Evolutionary conservation across 768 basidiomycete genomes (phyloP).

Genomic region (Leccinum variicolor): DNA sequence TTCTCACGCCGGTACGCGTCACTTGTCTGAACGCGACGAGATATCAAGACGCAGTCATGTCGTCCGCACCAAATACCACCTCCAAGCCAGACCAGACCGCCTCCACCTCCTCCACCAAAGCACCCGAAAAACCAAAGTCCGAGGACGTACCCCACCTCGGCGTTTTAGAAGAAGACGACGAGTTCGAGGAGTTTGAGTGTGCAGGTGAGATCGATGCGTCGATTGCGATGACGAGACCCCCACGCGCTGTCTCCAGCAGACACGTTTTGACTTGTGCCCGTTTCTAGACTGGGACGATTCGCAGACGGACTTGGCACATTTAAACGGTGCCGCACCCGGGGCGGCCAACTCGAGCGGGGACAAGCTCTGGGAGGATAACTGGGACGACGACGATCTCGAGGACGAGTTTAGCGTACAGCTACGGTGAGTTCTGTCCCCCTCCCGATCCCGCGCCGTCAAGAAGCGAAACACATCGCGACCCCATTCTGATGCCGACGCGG

Average conservation of each 20-base stretch:
- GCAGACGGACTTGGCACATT: slow-evolving; percentile 76
- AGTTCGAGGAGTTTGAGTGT: slow-evolving; percentile 90
- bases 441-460: background rate
- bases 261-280: background rate
- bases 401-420: slow-evolving; percentile 96
- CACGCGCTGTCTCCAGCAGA: background rate
- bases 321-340: slow-evolving; percentile 70
- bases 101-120: slow-evolving; percentile 15
- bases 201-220: slow-evolving; percentile 53
- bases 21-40: background rate
- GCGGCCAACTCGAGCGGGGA: slow-evolving; percentile 79
- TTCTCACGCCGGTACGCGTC: slow-evolving; percentile 27
- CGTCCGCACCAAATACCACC: slow-evolving; percentile 45
- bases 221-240: background rate
- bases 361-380: slow-evolving; percentile 99
- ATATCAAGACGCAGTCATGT: slow-evolving; percentile 27
- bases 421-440: slow-evolving; percentile 52
- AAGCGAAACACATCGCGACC: background rate
- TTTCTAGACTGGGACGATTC: slow-evolving; percentile 81
- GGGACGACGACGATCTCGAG: slow-evolving; percentile 99
- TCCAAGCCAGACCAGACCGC: slow-evolving; percentile 39
- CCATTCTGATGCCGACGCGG: background rate
- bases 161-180: slow-evolving; percentile 95
- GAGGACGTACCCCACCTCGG: slow-evolving; percentile 65
- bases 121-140: slow-evolving; percentile 38